Evolutionary conservation across 345 rosid species (phyloP).

Genomic region (Rhodomyrtus tomentosa): DNA sequence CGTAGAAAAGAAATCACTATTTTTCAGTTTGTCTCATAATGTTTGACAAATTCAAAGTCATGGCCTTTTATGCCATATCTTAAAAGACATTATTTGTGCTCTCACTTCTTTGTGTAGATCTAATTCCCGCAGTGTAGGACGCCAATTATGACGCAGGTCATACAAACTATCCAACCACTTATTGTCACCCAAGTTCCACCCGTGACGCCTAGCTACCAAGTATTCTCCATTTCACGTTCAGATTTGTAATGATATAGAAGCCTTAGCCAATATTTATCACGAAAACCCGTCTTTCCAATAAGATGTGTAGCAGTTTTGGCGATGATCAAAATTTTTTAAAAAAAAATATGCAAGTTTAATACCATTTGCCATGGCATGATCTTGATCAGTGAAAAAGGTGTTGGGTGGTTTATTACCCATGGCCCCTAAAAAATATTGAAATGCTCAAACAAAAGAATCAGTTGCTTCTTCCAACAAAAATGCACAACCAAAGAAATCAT

Average conservation of each 20-base stretch:
- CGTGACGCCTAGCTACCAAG: background rate
- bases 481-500: too few species aligned
- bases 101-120: background rate
- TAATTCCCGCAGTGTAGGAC: background rate
- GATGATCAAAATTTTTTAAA: background rate
- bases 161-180: background rate
- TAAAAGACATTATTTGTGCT: too few species aligned
- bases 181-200: background rate
- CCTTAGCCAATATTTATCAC: too few species aligned
- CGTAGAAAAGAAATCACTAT: background rate
- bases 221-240: background rate
- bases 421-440: background rate
- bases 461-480: background rate
- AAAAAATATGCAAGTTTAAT: background rate
- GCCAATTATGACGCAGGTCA: background rate
- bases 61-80: too few species aligned
- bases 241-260: background rate
- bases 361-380: background rate
- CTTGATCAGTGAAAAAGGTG: background rate
- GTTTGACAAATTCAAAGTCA: background rate
- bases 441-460: background rate
- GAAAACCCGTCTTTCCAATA: too few species aligned
- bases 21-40: background rate
- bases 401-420: background rate
- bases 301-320: background rate